Base-by-base conservation (phyloP, 192 early-diverging fungal species). In the Rhizoclosmatium globosum region DNA sequence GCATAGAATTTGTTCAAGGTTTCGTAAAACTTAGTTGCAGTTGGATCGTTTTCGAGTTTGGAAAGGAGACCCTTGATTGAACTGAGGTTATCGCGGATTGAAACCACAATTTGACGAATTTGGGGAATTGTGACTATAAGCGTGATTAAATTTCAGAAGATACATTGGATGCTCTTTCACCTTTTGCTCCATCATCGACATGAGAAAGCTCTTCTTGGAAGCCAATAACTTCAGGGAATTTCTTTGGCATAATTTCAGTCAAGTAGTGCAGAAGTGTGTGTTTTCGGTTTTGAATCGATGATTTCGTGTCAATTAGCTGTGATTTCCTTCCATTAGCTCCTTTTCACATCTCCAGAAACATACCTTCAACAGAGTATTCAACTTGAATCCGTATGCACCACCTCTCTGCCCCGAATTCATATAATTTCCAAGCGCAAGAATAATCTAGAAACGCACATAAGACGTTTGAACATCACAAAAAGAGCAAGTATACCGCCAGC, bases 371-470 rank as follows among this genome's bases (percentile, higher is more conserved):
- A 89, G 59, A 77, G 77, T 85, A 47, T 82, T 79, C 9, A 89
- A 53, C 64, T 85, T 86, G 69, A 89, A 89, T 23, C 87, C 87
- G 74, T 84, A 88, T 3, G 87, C 87, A 45, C 85, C 84, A 44
- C 87, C 87, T 71, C 87, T 67, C 45, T 81, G 80, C 21, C 84
- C 87, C 19, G 84, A 68, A 66, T 89, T 89, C 84, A 89, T 83
- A 50, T 89, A 89, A 73, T 89, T 89, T 50, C 87, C 87, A 61
- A 89, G 76, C 3, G 87, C 86, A 13, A 89, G 77, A 71, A 89
- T 87, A 23, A 88, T 79, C 82, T 83, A 41, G 2, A 70, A 76
- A 11, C 47, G 19, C 42, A 64, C 38, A 6, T 39, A 43, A 68
- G 3, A 7, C 47, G 23, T 3, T 47, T 23, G 50, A 61, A 44